phyloP scores from a whole-genome alignment of 768 basidiomycete species.

The Leccinellum albellum region DNA sequence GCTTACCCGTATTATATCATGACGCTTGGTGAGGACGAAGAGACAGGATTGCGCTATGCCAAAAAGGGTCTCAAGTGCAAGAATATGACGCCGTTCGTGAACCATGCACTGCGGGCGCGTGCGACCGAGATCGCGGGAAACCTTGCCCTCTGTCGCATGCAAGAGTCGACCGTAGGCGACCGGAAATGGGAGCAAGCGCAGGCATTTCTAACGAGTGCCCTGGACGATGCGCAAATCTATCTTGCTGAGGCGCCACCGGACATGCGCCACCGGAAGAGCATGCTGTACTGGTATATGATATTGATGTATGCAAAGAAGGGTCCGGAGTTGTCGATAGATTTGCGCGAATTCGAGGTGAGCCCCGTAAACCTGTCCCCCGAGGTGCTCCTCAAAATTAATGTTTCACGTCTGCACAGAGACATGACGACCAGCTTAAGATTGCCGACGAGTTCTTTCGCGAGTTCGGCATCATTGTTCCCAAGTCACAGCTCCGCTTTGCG shows the following conservation, averaged over 20 bases:
- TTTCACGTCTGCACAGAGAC: constrained; percentile 27
- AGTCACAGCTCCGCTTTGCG: constrained; percentile 49
- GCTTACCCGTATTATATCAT: constrained; percentile 62
- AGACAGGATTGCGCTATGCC: constrained; percentile 51
- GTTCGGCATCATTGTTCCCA: constrained; percentile 42
- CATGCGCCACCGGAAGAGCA: constrained; percentile 53
- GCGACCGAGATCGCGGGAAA: constrained; percentile 57
- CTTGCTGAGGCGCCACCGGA: constrained; percentile 56
- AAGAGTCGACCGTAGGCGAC: constrained; percentile 37
- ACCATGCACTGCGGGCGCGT: constrained; percentile 54
- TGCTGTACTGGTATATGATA: constrained; percentile 57
- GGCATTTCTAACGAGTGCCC: constrained; percentile 55
- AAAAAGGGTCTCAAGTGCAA: constrained; percentile 62
- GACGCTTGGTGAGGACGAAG: constrained; percentile 44
- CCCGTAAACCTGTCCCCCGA: background rate
- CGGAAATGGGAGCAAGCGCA: constrained; percentile 54
- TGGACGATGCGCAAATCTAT: constrained; percentile 56
- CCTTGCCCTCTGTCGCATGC: constrained; percentile 47
- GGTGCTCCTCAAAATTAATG: background rate
- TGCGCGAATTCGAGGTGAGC: constrained; percentile 50
- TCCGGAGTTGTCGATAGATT: constrained; percentile 42
- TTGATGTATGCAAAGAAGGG: constrained; percentile 49
- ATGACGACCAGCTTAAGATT: constrained; percentile 39
- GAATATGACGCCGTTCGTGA: constrained; percentile 51
- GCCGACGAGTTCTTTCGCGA: constrained; percentile 49